Evolutionary conservation across 768 basidiomycete genomes (phyloP).

Genomic region (Harrya chromipes): DNA sequence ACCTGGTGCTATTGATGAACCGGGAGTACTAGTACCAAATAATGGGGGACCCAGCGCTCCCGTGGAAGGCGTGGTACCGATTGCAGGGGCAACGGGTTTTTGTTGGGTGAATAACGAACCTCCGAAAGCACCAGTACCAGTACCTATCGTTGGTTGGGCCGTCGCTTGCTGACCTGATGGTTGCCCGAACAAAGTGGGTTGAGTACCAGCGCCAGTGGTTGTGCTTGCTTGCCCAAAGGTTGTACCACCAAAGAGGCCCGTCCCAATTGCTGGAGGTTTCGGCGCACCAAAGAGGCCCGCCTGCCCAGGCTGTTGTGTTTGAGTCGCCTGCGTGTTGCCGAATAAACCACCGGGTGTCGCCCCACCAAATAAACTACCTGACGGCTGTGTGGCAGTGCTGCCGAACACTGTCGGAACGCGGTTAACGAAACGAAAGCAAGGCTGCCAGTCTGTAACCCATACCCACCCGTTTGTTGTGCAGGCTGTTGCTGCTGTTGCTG

Average conservation of each 20-base stretch:
- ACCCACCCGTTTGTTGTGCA: conserved; percentile 35
- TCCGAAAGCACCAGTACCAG: conserved; percentile 34
- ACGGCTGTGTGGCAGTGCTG: conserved; percentile 27
- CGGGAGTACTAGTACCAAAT: conserved; percentile 39
- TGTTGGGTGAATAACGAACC: conserved; percentile 46
- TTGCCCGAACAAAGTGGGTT: conserved; percentile 49
- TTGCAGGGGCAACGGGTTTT: conserved; percentile 48
- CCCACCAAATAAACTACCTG: conserved; percentile 38
- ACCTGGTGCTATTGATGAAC: conserved; percentile 42
- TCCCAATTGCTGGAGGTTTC: conserved; percentile 33
- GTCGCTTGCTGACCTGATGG: conserved; percentile 42
- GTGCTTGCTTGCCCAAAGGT: conserved; percentile 42
- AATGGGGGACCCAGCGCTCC: conserved; percentile 36
- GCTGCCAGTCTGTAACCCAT: conserved; percentile 9
- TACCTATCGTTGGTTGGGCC: conserved; percentile 37
- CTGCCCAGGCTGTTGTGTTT: conserved; percentile 37
- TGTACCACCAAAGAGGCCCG: conserved; percentile 50
- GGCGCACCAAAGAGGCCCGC: conserved; percentile 27
- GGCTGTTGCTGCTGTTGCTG: conserved; percentile 37
- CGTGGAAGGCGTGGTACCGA: conserved; percentile 43
- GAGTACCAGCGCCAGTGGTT: conserved; percentile 27
- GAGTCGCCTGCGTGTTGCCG: conserved; percentile 33
- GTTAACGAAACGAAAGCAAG: conserved; percentile 7
- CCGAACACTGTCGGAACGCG: conserved; percentile 34
- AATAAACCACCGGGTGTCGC: conserved; percentile 34